Percentiles rank a stretch among this genome's conserved stretches.
Conservation (phyloP, 2,329 filamentous ascomycete genomes). For the Hypoxylon sp. region DNA sequence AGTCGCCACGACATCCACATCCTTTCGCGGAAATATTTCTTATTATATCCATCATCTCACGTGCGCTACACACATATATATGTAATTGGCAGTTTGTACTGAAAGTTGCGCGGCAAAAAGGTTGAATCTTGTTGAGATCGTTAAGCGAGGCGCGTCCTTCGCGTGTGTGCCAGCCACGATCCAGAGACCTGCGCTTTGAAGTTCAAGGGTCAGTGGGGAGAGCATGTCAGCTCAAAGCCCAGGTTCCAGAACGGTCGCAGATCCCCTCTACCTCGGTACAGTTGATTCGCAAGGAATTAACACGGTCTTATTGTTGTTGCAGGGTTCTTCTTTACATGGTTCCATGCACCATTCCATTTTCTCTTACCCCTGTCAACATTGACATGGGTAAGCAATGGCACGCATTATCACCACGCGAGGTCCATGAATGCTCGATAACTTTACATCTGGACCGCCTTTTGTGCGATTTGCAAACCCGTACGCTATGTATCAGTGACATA, state of each 20-base stretch:
- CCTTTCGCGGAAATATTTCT: constrained; percentile 18
- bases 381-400: constrained; percentile 34
- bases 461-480: background rate
- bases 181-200: constrained; percentile 25
- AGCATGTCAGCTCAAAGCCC: constrained; percentile 32
- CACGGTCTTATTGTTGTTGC: constrained; percentile 32
- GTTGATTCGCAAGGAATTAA: constrained; percentile 28
- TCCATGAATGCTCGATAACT: constrained; percentile 27
- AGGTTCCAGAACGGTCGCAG: constrained; percentile 43
- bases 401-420: constrained; percentile 42
- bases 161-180: constrained; percentile 28
- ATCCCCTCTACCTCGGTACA: constrained; percentile 39
- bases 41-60: constrained; percentile 9
- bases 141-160: constrained; percentile 35
- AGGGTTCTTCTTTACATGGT: constrained; percentile 40
- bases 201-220: constrained; percentile 7
- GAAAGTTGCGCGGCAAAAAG: constrained; percentile 16
- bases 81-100: constrained; percentile 17
- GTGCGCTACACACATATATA: too few relatives aligned
- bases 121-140: constrained; percentile 32
- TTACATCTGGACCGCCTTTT: constrained; percentile 17
- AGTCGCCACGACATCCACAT: constrained; percentile 33
- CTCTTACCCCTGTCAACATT: constrained; percentile 38
- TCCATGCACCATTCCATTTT: constrained; percentile 44
- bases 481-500: constrained; percentile 1